These are phyloP conservation scores for Colletotrichum abscissum DNA, from an alignment of 2,329 filamentous ascomycete genomes.

Conservation along the genomic window DNA sequence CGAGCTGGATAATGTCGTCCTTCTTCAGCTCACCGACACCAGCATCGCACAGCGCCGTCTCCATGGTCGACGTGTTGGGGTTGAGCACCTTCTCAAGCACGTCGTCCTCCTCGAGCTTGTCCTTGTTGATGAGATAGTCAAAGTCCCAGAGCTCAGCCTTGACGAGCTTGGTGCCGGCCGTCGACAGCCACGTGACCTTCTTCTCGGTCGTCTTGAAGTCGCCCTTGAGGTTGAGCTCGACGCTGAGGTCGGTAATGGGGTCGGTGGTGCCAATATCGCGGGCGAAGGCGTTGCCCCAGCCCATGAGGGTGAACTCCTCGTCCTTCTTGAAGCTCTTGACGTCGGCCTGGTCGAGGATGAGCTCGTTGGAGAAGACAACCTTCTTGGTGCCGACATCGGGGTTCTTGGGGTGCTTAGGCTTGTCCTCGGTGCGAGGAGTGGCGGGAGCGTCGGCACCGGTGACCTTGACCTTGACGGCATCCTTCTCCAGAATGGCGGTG, in stretches of 20 bases:
- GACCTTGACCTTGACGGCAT: constrained; percentile 77
- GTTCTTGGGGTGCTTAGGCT: constrained; percentile 92
- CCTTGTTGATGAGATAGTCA: constrained; percentile 94
- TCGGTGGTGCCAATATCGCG: constrained; percentile 69
- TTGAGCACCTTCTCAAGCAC: constrained; percentile 86
- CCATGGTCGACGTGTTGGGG: constrained; percentile 78
- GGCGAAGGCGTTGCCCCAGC: constrained; percentile 92
- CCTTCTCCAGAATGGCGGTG: constrained; percentile 77
- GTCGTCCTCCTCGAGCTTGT: constrained; percentile 91
- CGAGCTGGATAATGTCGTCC: constrained; percentile 94
- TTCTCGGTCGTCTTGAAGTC: constrained; percentile 96
- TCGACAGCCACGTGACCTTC: constrained; percentile 94
- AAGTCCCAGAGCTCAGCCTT: constrained; percentile 92
- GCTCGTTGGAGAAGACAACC: constrained; percentile 79
- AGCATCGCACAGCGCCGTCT: constrained; percentile 81
- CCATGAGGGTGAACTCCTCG: constrained; percentile 96
- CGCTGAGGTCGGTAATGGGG: constrained; percentile 76
- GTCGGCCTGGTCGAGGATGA: constrained; percentile 89
- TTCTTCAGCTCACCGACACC: constrained; percentile 83
- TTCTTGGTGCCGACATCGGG: constrained; percentile 85
- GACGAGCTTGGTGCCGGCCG: constrained; percentile 79
- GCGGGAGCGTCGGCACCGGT: constrained; percentile 75
- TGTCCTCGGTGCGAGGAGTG: constrained; percentile 75
- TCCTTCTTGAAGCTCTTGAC: constrained; percentile 82
- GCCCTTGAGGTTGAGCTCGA: constrained; percentile 90